These are phyloP conservation scores for Ailanthus altissimus DNA, from an alignment of 345 rosid genomes.

Conservation along the genomic window DNA sequence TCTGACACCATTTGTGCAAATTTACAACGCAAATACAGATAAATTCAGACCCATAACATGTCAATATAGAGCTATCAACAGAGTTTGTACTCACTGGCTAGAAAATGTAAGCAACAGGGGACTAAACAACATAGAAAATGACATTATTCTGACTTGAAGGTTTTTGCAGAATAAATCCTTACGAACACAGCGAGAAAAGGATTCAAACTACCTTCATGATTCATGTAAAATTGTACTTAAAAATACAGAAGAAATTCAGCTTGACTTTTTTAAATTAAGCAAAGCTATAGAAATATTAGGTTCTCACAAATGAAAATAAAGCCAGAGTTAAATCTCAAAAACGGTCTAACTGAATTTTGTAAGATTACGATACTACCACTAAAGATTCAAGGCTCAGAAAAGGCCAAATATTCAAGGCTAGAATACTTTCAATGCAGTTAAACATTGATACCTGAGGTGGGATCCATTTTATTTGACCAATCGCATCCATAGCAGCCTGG, in stretches of 20 bases:
- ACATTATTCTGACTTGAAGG: not conserved
- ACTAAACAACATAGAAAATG: not conserved
- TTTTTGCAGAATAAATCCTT: not conserved
- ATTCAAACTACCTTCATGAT: not conserved
- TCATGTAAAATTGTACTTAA: not conserved
- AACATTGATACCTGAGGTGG: conserved; percentile 76
- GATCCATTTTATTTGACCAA: conserved; percentile 79
- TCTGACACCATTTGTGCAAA: not conserved
- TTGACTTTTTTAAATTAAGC: not conserved
- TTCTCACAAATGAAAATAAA: not conserved
- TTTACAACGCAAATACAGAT: conserved; percentile 1
- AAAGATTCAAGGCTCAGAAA: conserved; percentile 8
- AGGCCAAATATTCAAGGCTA: not conserved
- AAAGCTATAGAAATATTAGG: not conserved
- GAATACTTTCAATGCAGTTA: conserved; percentile 10
- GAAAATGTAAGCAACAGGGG: not conserved
- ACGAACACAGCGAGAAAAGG: not conserved
- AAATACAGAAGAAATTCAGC: not conserved
- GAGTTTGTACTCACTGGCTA: not conserved
- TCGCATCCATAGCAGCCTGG: conserved; percentile 77
- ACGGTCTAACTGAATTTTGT: not conserved
- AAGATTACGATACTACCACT: not conserved
- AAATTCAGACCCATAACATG: conserved; percentile 2
- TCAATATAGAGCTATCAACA: not conserved
- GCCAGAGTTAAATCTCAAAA: not conserved